Base-by-base conservation (phyloP, 1,139 yeast genomes). In the Spencermartinsiella ligniputridi region DNA sequence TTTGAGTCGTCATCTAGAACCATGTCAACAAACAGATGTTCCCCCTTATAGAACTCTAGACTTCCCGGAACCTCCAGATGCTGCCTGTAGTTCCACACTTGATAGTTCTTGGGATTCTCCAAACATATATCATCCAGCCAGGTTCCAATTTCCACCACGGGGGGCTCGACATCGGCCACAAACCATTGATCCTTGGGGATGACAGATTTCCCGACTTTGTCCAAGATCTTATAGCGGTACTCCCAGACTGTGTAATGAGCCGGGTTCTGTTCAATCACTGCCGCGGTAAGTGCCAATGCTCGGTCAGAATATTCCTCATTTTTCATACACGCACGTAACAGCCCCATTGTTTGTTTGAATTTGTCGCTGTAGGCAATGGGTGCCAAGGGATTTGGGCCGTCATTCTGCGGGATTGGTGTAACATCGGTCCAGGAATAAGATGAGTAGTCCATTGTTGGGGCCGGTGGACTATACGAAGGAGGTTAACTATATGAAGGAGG, bases 191-290 rank as follows among this genome's bases (percentile, higher is more conserved):
- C 46, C 21, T 42, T 41, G 8, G 58, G 54, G 2, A 39, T 53
- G 45, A 52, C 70, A 63, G 40, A 67, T 60, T 15, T 66, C 52
- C 53, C 79, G 56, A 50, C 55, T 37, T 59, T 42, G 32, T 49
- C 60, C 37, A 88, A 64, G 12, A 81, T 78, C 48, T 80, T 73
- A 50, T 69, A 79, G 15, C 97, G 70, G 64, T 84, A 92, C 39
- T 68, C 69, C 97, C 98, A 92, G 1, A 83, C 83, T 0, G 96
- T 84, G 62, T 92, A 92, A 64, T 90, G 97, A 0, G 97, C 95
- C 0, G 97, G 92, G 41, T 87, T 80, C 49, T 76, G 58, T 13
- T 69, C 76, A 44, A 94, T 81, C 2, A 85, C 83, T 32, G 67
- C 64, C 21, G 75, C 72, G 0, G 95, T 83, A 38, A 89, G 65